Conservation (phyloP, 352 stramenopile species). For the Elongisporangium undulatum region DNA sequence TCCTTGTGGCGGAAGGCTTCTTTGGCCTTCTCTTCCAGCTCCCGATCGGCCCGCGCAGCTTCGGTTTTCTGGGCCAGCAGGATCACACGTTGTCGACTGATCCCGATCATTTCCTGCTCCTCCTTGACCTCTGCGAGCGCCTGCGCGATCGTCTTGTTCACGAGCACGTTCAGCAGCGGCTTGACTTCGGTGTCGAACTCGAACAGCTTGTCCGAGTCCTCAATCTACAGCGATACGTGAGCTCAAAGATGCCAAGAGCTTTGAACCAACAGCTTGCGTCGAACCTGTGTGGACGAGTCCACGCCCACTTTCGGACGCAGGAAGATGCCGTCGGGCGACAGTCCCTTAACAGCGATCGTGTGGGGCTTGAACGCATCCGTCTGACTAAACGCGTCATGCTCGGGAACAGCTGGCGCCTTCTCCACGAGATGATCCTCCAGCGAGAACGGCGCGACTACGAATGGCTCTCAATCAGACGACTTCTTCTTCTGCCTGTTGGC, state of each 20-base stretch:
- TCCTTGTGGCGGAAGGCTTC: constrained; percentile 46
- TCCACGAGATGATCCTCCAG: constrained; percentile 68
- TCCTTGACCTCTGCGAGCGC: constrained; percentile 71
- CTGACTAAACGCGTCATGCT: constrained; percentile 53
- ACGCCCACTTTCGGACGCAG: constrained; percentile 67
- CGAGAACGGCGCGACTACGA: constrained; percentile 45
- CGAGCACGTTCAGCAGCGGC: constrained; percentile 69
- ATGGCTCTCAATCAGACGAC: background rate
- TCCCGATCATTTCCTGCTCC: constrained; percentile 56
- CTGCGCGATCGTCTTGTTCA: constrained; percentile 82
- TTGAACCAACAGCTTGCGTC: background rate
- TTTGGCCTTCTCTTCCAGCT: constrained; percentile 52
- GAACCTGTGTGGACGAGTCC: constrained; percentile 64
- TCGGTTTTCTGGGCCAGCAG: constrained; percentile 46
- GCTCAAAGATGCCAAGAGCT: background rate
- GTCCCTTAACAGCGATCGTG: constrained; percentile 20
- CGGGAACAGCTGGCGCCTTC: constrained; percentile 20
- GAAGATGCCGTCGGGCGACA: constrained; percentile 44
- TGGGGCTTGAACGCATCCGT: constrained; percentile 62
- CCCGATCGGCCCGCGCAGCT: constrained; percentile 26
- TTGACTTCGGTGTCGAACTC: constrained; percentile 79
- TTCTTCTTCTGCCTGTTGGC: background rate
- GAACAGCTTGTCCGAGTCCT: constrained; percentile 65
- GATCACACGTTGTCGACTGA: constrained; percentile 31
- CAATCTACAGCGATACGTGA: constrained; percentile 38